Conservation (phyloP, 192 early-diverging fungal species). For the Backusella circina region DNA sequence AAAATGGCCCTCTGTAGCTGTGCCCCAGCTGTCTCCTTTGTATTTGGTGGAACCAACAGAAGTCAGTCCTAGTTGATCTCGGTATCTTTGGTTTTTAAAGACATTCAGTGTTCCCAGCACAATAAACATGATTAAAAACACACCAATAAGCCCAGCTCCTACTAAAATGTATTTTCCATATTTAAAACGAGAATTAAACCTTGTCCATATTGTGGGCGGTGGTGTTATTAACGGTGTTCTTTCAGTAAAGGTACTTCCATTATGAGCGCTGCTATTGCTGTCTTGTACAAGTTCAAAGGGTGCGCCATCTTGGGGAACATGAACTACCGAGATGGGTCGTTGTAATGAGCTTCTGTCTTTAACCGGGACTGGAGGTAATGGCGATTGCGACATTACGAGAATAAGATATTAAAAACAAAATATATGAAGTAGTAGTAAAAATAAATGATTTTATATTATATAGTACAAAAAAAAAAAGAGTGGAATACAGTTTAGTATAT, state of each 20-base stretch:
- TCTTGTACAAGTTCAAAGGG: not conserved
- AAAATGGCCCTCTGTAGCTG: slow-evolving; percentile 21
- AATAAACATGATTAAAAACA: slow-evolving; percentile 25
- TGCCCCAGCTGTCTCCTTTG: slow-evolving; percentile 25
- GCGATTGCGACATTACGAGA: not conserved
- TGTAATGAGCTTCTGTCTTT: not conserved
- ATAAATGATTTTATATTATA: not conserved
- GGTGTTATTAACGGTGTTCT: slow-evolving; percentile 6
- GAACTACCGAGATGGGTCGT: not conserved
- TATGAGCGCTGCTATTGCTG: not conserved
- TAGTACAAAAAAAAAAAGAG: not conserved
- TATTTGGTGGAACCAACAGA: slow-evolving; percentile 25
- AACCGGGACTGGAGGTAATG: not conserved
- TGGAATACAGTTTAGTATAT: not conserved
- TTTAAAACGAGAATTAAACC: slow-evolving; percentile 9
- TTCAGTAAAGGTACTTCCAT: not conserved
- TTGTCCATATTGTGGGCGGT: slow-evolving; percentile 21
- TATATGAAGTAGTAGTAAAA: not conserved
- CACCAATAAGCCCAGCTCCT: not conserved
- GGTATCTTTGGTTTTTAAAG: slow-evolving; percentile 16
- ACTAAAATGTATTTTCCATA: slow-evolving; percentile 10
- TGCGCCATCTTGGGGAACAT: not conserved
- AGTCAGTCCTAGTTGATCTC: not conserved
- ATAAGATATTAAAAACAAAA: not conserved
- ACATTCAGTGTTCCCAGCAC: slow-evolving; percentile 13